Evolutionary conservation across 2,329 filamentous ascomycete species (phyloP).

Genomic region (Colletotrichum musae): DNA sequence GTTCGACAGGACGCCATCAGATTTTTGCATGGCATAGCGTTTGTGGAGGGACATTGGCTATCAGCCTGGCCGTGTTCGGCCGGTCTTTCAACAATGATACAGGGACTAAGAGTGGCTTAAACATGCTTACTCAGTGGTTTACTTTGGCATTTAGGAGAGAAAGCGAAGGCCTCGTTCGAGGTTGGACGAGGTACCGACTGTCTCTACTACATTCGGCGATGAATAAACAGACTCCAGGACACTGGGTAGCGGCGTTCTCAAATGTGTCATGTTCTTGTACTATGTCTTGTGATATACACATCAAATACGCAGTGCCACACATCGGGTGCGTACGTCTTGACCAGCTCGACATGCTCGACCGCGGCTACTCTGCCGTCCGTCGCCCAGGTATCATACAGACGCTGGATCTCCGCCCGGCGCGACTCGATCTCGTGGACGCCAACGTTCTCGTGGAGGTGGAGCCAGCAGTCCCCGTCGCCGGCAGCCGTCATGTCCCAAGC

Average conservation of each 20-base stretch:
- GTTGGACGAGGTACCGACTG: too few species aligned
- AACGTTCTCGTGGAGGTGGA: conserved; percentile 79
- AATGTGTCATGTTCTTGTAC: conserved; percentile 30
- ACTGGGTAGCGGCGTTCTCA: too few species aligned
- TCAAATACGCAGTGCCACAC: conserved; percentile 82
- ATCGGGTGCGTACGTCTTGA: conserved; percentile 79
- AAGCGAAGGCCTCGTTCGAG: too few species aligned
- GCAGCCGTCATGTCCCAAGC: conserved; percentile 62
- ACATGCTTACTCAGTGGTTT: not conserved
- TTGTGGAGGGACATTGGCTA: conserved; percentile 10
- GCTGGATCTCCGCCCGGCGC: conserved; percentile 63
- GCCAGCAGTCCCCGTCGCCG: conserved; percentile 61
- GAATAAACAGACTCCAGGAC: too few species aligned
- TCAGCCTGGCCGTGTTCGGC: not conserved
- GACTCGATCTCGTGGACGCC: conserved; percentile 66
- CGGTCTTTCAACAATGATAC: conserved; percentile 30
- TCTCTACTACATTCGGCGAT: too few species aligned
- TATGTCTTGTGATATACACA: conserved; percentile 60
- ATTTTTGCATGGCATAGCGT: conserved; percentile 37
- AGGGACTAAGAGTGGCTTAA: not conserved
- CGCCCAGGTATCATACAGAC: conserved; percentile 58
- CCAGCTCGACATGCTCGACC: conserved; percentile 72
- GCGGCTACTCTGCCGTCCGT: conserved; percentile 47
- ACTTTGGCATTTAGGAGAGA: not conserved
- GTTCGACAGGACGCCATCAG: conserved; percentile 32